These are phyloP conservation scores for Afroboletus lepidellus DNA, from an alignment of 1,284 basidiomycete species.

Conservation along the genomic window DNA sequence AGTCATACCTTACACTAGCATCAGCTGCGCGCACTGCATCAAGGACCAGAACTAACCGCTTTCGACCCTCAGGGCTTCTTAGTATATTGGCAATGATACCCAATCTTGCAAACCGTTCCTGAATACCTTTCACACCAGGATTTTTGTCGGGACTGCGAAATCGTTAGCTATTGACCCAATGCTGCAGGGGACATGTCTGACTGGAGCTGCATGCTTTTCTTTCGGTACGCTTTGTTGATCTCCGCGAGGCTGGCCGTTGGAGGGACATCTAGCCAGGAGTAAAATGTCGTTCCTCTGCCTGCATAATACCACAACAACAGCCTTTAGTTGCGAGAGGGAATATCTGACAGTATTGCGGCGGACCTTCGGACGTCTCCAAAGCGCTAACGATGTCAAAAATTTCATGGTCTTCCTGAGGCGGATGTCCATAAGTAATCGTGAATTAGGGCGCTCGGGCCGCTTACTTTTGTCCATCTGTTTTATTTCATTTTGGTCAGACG, in stretches of 20 bases:
- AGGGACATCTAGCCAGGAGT: conserved; percentile 79
- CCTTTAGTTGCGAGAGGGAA: conserved; percentile 4
- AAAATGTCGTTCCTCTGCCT: conserved; percentile 88
- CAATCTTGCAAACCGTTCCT: conserved; percentile 85
- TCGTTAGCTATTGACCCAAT: conserved; percentile 10
- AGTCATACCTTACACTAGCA: conserved; percentile 64
- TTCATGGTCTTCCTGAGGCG: conserved; percentile 80
- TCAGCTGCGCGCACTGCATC: conserved; percentile 4
- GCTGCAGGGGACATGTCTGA: conserved; percentile 38
- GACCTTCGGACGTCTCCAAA: conserved; percentile 80
- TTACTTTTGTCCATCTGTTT: conserved; percentile 69
- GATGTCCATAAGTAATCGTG: conserved; percentile 8
- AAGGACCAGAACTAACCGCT: conserved; percentile 54
- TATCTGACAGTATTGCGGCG: conserved; percentile 9
- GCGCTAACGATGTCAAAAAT: conserved; percentile 94
- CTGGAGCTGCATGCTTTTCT: conserved; percentile 86
- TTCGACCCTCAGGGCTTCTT: conserved; percentile 70
- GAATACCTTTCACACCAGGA: conserved; percentile 73
- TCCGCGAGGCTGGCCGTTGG: conserved; percentile 68
- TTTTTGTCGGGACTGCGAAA: conserved; percentile 86
- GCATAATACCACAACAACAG: neutral
- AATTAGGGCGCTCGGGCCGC: conserved; percentile 11
- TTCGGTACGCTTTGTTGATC: conserved; percentile 86
- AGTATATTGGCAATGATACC: conserved; percentile 85
- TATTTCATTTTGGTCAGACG: conserved; percentile 3